A percentile compares a stretch with the other conserved stretches of the same genome.
These are phyloP conservation scores for Gliomastix tumulicola DNA, from an alignment of 2,329 filamentous ascomycete genomes.

Conservation along the genomic window DNA sequence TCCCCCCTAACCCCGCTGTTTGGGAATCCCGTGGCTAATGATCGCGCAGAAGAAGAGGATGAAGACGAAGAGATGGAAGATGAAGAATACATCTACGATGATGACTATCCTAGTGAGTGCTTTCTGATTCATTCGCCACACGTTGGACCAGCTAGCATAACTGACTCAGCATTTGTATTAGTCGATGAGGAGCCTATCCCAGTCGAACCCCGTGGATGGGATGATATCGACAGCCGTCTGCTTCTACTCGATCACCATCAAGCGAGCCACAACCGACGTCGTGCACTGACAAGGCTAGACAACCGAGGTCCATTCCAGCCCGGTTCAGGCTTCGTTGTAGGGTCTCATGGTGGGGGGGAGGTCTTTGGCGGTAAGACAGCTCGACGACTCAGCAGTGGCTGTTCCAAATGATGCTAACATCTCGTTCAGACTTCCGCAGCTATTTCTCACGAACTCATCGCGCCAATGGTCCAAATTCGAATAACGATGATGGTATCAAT, in stretches of 20 bases:
- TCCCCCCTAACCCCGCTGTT: too few relatives aligned
- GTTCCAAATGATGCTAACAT: conserved; percentile 4
- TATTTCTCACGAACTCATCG: conserved; percentile 46
- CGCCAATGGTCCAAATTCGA: conserved; percentile 43
- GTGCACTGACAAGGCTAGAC: conserved; percentile 22
- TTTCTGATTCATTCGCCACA: background rate
- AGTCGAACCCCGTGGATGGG: conserved; percentile 49
- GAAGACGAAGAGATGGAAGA: conserved; percentile 67
- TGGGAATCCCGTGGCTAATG: too few relatives aligned
- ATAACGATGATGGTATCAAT: conserved; percentile 75
- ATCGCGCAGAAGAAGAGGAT: conserved; percentile 47
- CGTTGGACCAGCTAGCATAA: too few relatives aligned
- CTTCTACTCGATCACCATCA: conserved; percentile 43
- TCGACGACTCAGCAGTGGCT: too few relatives aligned
- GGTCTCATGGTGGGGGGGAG: conserved; percentile 43
- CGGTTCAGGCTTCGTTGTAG: conserved; percentile 39
- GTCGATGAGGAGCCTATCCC: conserved; percentile 34
- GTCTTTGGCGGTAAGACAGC: conserved; percentile 17
- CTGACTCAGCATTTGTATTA: conserved; percentile 2
- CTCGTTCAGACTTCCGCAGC: conserved; percentile 36
- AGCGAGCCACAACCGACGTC: conserved; percentile 20
- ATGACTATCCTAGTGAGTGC: conserved; percentile 48
- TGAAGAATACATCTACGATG: conserved; percentile 56
- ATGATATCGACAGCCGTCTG: conserved; percentile 21
- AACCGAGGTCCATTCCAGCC: conserved; percentile 55